A percentile compares a stretch with the other conserved stretches of the same genome.
phyloP scores from a whole-genome alignment of 805 yeast species.

The Grigorovia transvaalensis region DNA sequence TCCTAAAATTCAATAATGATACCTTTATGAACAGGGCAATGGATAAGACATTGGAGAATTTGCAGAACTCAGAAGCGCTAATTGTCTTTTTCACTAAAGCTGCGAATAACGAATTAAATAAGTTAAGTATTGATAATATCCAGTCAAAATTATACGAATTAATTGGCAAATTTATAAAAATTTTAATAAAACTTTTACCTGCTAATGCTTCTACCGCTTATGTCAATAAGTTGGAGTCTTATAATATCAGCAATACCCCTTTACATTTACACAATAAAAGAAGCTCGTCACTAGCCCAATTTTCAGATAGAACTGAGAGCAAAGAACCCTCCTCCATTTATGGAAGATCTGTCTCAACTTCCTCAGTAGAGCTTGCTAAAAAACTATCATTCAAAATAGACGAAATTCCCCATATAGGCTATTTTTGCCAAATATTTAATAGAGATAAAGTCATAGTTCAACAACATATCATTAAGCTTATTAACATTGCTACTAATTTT shows the following conservation, averaged over 20 bases:
- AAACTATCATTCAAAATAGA: constrained; percentile 43
- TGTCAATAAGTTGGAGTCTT: constrained; percentile 35
- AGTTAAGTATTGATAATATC: constrained; percentile 24
- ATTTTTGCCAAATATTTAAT: constrained; percentile 40
- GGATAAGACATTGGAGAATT: constrained; percentile 21
- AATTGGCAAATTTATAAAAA: constrained; percentile 16
- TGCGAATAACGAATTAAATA: constrained; percentile 43
- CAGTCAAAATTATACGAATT: constrained; percentile 19
- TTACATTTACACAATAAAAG: neutral
- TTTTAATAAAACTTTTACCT: constrained; percentile 13
- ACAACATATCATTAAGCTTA: constrained; percentile 36
- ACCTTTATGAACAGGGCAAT: constrained; percentile 35
- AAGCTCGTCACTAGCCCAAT: neutral
- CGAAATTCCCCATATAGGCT: constrained; percentile 45
- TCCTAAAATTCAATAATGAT: constrained; percentile 55
- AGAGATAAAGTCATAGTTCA: constrained; percentile 42
- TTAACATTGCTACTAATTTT: constrained; percentile 11
- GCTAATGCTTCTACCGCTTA: constrained; percentile 6
- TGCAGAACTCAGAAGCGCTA: constrained; percentile 34
- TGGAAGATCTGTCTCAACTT: neutral
- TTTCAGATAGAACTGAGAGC: neutral
- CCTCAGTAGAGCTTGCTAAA: neutral
- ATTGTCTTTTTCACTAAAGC: constrained; percentile 43
- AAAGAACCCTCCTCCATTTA: too few relatives aligned
- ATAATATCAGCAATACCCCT: constrained; percentile 19